phyloP scores from a whole-genome alignment of 306 rosid genomes.

The Albizia julibrissin region DNA sequence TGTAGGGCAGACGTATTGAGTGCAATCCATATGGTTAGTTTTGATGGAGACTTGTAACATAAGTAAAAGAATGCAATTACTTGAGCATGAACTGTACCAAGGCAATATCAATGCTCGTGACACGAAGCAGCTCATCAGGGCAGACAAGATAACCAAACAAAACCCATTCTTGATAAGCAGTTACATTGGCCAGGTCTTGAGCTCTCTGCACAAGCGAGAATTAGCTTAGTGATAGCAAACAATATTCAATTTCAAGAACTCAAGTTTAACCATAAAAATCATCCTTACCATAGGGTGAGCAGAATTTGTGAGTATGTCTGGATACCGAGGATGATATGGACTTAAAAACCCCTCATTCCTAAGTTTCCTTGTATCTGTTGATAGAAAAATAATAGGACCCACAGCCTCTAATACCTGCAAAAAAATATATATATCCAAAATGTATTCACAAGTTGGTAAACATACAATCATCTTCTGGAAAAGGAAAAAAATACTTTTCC shows the following conservation, averaged over 20 bases:
- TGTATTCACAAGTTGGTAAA: constrained; percentile 33
- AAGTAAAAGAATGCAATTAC: constrained; percentile 23
- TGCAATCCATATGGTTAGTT: constrained; percentile 18
- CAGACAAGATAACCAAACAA: constrained; percentile 97
- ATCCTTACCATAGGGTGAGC: constrained; percentile 92
- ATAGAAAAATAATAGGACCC: constrained; percentile 92
- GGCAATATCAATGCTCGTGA: constrained; percentile 97
- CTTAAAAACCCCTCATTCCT: constrained; percentile 97
- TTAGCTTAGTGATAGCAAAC: constrained; percentile 28
- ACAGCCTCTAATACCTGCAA: constrained; percentile 94
- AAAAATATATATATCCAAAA: constrained; percentile 19
- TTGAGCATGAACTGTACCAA: constrained; percentile 58
- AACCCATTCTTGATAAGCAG: constrained; percentile 98
- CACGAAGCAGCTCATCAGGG: constrained; percentile 98
- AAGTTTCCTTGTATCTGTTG: constrained; percentile 96
- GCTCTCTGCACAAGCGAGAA: constrained; percentile 69
- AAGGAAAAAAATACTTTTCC: constrained; percentile 22
- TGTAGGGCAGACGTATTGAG: constrained; percentile 17
- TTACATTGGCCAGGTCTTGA: constrained; percentile 97
- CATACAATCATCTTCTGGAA: constrained; percentile 15
- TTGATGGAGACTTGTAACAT: constrained; percentile 26
- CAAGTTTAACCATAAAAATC: constrained; percentile 20
- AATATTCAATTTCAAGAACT: constrained; percentile 34
- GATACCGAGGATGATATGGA: constrained; percentile 99
- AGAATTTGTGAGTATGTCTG: constrained; percentile 97